These are phyloP conservation scores for Boletus vinaceobasis DNA, from an alignment of 768 basidiomycete genomes.

Conservation along the genomic window DNA sequence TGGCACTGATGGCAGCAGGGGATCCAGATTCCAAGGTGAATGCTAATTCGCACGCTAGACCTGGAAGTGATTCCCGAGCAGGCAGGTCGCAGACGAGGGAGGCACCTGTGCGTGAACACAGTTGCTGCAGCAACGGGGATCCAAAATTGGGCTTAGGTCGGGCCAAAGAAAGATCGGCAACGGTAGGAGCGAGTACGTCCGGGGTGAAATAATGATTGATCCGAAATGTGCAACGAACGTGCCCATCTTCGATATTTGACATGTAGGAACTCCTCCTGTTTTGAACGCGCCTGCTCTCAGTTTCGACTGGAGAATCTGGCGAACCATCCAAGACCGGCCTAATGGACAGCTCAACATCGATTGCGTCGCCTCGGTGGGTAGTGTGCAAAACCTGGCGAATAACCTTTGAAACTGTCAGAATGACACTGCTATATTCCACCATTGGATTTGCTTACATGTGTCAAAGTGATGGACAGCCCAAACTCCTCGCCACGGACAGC, in stretches of 20 bases:
- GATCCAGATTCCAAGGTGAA: constrained; percentile 63
- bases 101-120: constrained; percentile 60
- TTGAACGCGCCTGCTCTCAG: constrained; percentile 21
- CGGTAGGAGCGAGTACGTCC: constrained; percentile 8
- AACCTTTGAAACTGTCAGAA: constrained; percentile 48
- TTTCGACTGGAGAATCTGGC: constrained; percentile 24
- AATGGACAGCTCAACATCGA: constrained; percentile 80
- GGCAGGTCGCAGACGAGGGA: constrained; percentile 37
- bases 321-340: constrained; percentile 29
- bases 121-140: constrained; percentile 54
- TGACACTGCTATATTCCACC: not conserved
- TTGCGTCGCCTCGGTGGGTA: constrained; percentile 69
- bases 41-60: constrained; percentile 63
- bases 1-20: constrained; percentile 39
- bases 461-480: constrained; percentile 74
- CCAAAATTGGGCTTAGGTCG: constrained; percentile 42
- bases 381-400: constrained; percentile 77
- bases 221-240: constrained; percentile 56
- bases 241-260: constrained; percentile 31
- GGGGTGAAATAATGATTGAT: constrained; percentile 48
- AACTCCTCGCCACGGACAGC: constrained; percentile 83
- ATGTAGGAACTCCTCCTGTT: constrained; percentile 25
- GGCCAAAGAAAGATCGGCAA: constrained; percentile 5
- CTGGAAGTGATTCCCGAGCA: constrained; percentile 39
- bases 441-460: constrained; percentile 62